Conservation (phyloP, 768 basidiomycete genomes). For the Mrakia gelida region DNA sequence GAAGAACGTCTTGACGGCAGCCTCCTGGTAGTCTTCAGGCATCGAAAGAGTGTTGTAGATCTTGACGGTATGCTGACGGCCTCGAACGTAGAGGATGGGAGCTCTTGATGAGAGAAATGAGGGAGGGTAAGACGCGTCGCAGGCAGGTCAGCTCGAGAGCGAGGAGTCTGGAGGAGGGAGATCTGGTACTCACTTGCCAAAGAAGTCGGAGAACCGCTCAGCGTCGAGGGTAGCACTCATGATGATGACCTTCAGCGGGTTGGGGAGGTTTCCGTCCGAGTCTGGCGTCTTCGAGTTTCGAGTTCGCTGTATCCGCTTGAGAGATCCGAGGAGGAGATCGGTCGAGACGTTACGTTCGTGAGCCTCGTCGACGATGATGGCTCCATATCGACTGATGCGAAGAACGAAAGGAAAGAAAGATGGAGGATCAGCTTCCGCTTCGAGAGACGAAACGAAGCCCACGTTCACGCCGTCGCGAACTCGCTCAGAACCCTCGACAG, state of each 20-base stretch:
- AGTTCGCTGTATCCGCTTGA: conserved; percentile 71
- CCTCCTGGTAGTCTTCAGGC: conserved; percentile 71
- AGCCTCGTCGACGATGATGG: conserved; percentile 91
- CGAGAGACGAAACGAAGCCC: too few species aligned
- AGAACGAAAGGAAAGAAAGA: conserved; percentile 18
- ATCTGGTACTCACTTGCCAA: conserved; percentile 59
- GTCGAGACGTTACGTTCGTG: conserved; percentile 94
- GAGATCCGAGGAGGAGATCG: conserved; percentile 82
- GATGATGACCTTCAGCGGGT: conserved; percentile 82
- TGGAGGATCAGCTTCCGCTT: neutral
- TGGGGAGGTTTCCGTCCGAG: conserved; percentile 7
- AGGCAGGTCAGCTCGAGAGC: neutral
- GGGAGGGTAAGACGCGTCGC: neutral
- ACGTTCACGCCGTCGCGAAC: neutral
- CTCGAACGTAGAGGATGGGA: conserved; percentile 83
- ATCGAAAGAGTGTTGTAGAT: conserved; percentile 50
- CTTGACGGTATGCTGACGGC: conserved; percentile 85
- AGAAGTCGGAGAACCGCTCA: conserved; percentile 86
- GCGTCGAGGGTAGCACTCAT: conserved; percentile 99
- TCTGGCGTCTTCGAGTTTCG: conserved; percentile 51
- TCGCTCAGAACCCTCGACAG: neutral
- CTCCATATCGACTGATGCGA: conserved; percentile 58
- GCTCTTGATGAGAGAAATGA: neutral
- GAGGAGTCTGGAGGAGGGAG: neutral
- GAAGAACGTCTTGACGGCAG: conserved; percentile 87